Percentiles rank a stretch among this genome's conserved stretches.
phyloP scores from a whole-genome alignment of 108 stramenopile species.

The Nitzschia palea region DNA sequence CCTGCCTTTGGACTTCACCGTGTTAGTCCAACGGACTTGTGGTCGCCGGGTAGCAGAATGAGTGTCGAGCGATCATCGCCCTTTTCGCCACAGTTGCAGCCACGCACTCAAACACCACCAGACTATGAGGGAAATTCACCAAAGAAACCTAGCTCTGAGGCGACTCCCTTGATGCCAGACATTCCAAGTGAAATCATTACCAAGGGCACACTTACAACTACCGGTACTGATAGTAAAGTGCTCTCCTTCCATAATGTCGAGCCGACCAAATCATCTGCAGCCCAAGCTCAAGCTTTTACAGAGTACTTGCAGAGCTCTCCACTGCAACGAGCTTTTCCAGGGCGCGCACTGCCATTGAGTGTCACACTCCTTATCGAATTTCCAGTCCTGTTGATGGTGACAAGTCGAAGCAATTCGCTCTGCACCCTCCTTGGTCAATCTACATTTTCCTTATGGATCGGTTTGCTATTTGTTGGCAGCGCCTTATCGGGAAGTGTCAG shows the following conservation, averaged over 20 bases:
- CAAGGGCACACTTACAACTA: background rate
- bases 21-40: conserved; percentile 8
- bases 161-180: conserved; percentile 13
- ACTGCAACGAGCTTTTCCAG: conserved; percentile 59
- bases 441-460: conserved; percentile 54
- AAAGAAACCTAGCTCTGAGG: no score
- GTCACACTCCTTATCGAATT: conserved; percentile 64
- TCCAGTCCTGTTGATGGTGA: conserved; percentile 60
- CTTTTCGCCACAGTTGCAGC: background rate
- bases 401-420: conserved; percentile 57
- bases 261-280: background rate
- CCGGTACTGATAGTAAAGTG: conserved; percentile 2
- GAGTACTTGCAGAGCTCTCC: conserved; percentile 32
- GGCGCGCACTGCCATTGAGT: conserved; percentile 54
- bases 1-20: conserved; percentile 7
- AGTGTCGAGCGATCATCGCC: conserved; percentile 10
- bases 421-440: conserved; percentile 54
- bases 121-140: background rate
- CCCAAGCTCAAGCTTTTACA: background rate
- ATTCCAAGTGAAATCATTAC: conserved; percentile 19
- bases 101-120: background rate
- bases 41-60: conserved; percentile 30
- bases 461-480: conserved; percentile 52
- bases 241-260: conserved; percentile 26
- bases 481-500: conserved; percentile 76